phyloP scores from a whole-genome alignment of 129 eudicot genomes.

The Arctium minus region DNA sequence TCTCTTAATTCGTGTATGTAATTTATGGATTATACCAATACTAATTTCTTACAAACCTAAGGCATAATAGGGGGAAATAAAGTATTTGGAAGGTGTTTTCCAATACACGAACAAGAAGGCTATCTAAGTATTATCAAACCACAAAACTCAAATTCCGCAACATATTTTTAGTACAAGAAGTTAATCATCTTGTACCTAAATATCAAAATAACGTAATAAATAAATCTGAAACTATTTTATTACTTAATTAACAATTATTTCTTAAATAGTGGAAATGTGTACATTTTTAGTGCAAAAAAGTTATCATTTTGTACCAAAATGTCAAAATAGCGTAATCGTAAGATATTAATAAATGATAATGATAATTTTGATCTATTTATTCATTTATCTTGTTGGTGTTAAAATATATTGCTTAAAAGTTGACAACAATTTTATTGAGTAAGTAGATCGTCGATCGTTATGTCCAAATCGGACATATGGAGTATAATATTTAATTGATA shows the following conservation, averaged over 20 bases:
- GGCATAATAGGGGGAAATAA: too few species aligned
- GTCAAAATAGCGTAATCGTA: not conserved
- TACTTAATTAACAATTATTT: not conserved
- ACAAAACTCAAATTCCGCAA: too few species aligned
- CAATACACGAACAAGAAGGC: too few species aligned
- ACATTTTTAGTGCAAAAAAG: not conserved
- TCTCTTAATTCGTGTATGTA: too few species aligned
- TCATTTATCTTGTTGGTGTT: not conserved
- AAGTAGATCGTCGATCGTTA: not conserved
- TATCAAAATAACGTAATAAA: not conserved
- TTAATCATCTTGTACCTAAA: not conserved
- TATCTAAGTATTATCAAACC: too few species aligned
- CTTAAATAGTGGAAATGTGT: not conserved
- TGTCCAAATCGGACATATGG: not conserved
- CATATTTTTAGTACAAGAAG: not conserved
- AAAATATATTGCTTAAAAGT: not conserved
- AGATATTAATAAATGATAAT: not conserved
- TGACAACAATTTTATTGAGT: not conserved
- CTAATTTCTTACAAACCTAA: too few species aligned
- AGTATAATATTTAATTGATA: not conserved
- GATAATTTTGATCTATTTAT: not conserved
- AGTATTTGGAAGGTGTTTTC: too few species aligned
- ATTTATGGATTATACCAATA: too few species aligned
- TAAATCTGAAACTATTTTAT: not conserved
- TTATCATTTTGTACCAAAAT: not conserved